phyloP scores from a whole-genome alignment of 495 filamentous ascomycete species.

The Aspergillus homomorphus region DNA sequence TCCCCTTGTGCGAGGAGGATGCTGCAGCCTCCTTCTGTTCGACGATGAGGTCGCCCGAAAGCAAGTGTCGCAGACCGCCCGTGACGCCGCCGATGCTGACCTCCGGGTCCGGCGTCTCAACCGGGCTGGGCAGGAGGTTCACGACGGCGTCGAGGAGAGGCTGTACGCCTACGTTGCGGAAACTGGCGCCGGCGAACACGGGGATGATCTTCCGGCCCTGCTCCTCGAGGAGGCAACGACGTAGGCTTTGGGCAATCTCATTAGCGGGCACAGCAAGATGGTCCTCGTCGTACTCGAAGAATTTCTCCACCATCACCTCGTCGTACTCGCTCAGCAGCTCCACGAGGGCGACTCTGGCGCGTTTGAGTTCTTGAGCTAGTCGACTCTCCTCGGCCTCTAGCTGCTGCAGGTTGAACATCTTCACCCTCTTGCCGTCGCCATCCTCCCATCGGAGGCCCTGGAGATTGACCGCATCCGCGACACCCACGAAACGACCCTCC shows the following conservation, averaged over 20 bases:
- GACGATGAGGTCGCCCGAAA: slow-evolving; percentile 47
- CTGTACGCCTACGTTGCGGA: slow-evolving; percentile 91
- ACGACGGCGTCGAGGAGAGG: slow-evolving; percentile 85
- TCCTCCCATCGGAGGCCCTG: slow-evolving; percentile 51
- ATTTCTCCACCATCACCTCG: slow-evolving; percentile 78
- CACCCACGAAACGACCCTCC: slow-evolving; percentile 70
- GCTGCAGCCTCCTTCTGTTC: slow-evolving; percentile 38
- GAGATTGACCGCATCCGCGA: slow-evolving; percentile 74
- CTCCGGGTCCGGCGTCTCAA: slow-evolving; percentile 73
- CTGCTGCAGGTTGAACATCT: slow-evolving; percentile 46
- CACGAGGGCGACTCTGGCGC: slow-evolving; percentile 72
- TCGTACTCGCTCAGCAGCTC: slow-evolving; percentile 86
- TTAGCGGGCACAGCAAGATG: slow-evolving; percentile 59
- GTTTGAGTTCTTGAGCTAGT: slow-evolving; percentile 67
- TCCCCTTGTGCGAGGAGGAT: slow-evolving; percentile 38
- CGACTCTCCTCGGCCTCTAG: slow-evolving; percentile 49
- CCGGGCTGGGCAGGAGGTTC: slow-evolving; percentile 80
- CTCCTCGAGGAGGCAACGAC: slow-evolving; percentile 59
- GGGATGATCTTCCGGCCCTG: slow-evolving; percentile 65
- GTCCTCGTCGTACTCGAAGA: slow-evolving; percentile 72
- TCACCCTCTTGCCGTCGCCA: slow-evolving; percentile 64
- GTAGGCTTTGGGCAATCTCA: slow-evolving; percentile 69
- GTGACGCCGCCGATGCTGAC: slow-evolving; percentile 60
- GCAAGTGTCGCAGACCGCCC: slow-evolving; percentile 50
- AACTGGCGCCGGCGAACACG: slow-evolving; percentile 87